Conservation (phyloP, 164 flowering plant genomes). For the Liquidambar formosana region DNA sequence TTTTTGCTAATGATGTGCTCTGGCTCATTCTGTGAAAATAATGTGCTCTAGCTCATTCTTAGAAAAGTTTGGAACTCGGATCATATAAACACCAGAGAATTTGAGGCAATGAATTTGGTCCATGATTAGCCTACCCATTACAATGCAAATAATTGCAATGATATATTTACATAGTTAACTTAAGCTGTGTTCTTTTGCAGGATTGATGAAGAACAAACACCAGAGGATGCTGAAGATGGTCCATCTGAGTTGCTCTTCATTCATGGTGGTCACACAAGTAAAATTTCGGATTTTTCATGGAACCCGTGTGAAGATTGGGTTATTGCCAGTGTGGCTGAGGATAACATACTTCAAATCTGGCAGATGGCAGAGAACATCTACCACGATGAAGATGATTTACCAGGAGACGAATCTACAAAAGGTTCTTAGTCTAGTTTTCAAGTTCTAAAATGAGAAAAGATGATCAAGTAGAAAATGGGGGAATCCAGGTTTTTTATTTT, state of each 20-base stretch:
- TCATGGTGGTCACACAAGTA: slow-evolving; percentile 98
- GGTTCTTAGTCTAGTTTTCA: slow-evolving; percentile 27
- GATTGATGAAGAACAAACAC: slow-evolving; percentile 90
- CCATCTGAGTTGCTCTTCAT: slow-evolving; percentile 96
- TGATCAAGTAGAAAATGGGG: neutral
- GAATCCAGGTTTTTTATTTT: neutral
- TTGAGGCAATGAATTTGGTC: too few species aligned
- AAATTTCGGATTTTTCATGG: slow-evolving; percentile 98
- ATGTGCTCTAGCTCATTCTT: too few species aligned
- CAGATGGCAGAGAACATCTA: slow-evolving; percentile 99
- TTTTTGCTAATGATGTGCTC: too few species aligned
- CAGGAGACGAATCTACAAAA: slow-evolving; percentile 61
- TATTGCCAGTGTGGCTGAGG: slow-evolving; percentile 93
- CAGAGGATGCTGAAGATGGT: slow-evolving; percentile 97
- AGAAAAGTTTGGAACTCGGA: too few species aligned
- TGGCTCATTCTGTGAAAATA: too few species aligned
- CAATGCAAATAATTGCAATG: neutral
- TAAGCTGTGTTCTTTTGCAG: slow-evolving; percentile 33
- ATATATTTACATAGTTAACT: neutral
- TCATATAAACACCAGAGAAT: too few species aligned
- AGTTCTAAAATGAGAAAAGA: neutral
- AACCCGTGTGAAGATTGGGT: slow-evolving; percentile 99
- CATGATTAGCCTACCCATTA: too few species aligned
- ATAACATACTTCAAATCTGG: slow-evolving; percentile 97
- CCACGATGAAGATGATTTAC: slow-evolving; percentile 88